Conservation (phyloP, 169 alveolate species). For the Babesia bigemina region DNA sequence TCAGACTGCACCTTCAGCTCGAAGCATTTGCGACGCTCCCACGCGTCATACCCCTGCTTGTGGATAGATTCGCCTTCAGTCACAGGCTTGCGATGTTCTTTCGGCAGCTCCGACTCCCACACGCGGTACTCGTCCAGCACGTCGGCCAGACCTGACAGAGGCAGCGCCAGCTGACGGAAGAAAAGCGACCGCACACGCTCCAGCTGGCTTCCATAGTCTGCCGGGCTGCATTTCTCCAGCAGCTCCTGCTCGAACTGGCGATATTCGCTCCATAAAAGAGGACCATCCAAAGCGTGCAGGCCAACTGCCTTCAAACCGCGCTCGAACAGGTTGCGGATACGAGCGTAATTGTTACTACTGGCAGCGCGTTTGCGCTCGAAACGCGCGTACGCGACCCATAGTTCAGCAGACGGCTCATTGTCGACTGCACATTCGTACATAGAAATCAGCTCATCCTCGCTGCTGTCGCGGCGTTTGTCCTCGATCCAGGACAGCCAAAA, state of each 20-base stretch:
- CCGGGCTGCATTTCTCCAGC: slow-evolving; percentile 10
- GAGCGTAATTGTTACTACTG: slow-evolving; percentile 1
- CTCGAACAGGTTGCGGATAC: slow-evolving; percentile 41
- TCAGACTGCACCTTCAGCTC: slow-evolving; percentile 69
- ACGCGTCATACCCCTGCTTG: slow-evolving; percentile 56
- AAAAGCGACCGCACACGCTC: slow-evolving; percentile 53
- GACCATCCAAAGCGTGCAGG: slow-evolving; percentile 70
- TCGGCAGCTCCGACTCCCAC: slow-evolving; percentile 65
- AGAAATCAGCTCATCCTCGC: slow-evolving; percentile 38
- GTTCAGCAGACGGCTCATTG: slow-evolving; percentile 68
- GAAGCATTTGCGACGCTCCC: slow-evolving; percentile 69
- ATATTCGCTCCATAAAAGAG: slow-evolving; percentile 61
- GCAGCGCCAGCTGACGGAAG: slow-evolving; percentile 56
- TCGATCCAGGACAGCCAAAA: slow-evolving; percentile 66
- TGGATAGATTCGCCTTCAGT: slow-evolving; percentile 40
- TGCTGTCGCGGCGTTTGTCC: slow-evolving; percentile 42
- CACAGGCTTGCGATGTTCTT: slow-evolving; percentile 40
- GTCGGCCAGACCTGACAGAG: slow-evolving; percentile 65
- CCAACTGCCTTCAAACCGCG: slow-evolving; percentile 57
- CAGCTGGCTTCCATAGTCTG: slow-evolving; percentile 32
- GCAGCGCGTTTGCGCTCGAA: slow-evolving; percentile 13
- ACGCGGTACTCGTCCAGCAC: slow-evolving; percentile 68
- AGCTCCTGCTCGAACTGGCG: slow-evolving; percentile 59
- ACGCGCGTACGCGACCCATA: slow-evolving; percentile 58
- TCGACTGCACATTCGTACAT: slow-evolving; percentile 62